Evolutionary conservation across 208 protist genomes (phyloP).

Genomic region (Trypanosoma congolense): DNA sequence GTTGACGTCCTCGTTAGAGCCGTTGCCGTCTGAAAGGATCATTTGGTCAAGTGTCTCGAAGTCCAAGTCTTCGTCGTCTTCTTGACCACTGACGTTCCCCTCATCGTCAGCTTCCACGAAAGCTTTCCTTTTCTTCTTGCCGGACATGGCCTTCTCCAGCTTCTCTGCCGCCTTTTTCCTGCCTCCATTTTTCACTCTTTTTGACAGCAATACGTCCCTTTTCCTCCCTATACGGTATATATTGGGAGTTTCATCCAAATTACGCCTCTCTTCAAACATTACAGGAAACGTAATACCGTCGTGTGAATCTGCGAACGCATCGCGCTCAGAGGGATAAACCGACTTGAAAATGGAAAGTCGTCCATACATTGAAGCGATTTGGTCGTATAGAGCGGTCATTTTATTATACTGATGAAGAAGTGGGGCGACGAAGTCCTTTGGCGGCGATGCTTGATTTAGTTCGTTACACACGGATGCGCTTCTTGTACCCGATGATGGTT

Average conservation of each 20-base stretch:
- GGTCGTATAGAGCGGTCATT: slow-evolving; percentile 58
- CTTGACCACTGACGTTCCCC: not conserved
- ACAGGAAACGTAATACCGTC: slow-evolving; percentile 71
- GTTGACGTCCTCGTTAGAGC: slow-evolving; percentile 21
- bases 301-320: slow-evolving; percentile 49
- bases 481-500: not conserved
- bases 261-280: slow-evolving; percentile 74
- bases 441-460: slow-evolving; percentile 28
- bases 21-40: slow-evolving; percentile 12
- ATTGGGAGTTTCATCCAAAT: slow-evolving; percentile 31
- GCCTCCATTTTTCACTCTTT: slow-evolving; percentile 19
- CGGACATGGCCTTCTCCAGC: not conserved
- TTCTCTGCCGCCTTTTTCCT: not conserved
- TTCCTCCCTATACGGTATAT: slow-evolving; percentile 50
- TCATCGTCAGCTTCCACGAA: slow-evolving; percentile 2
- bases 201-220: slow-evolving; percentile 17
- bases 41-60: slow-evolving; percentile 10
- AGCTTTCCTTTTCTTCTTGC: slow-evolving; percentile 17
- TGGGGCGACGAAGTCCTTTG: slow-evolving; percentile 69
- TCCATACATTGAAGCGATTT: slow-evolving; percentile 63
- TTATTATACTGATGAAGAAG: slow-evolving; percentile 75
- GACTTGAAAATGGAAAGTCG: slow-evolving; percentile 77
- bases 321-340: slow-evolving; percentile 60
- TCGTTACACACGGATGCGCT: not conserved
- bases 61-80: slow-evolving; percentile 16